Evolutionary conservation across 2,329 filamentous ascomycete species (phyloP), one percentile per base, ranked within the genome.

Genomic region (Penicillium corylophilum): DNA sequence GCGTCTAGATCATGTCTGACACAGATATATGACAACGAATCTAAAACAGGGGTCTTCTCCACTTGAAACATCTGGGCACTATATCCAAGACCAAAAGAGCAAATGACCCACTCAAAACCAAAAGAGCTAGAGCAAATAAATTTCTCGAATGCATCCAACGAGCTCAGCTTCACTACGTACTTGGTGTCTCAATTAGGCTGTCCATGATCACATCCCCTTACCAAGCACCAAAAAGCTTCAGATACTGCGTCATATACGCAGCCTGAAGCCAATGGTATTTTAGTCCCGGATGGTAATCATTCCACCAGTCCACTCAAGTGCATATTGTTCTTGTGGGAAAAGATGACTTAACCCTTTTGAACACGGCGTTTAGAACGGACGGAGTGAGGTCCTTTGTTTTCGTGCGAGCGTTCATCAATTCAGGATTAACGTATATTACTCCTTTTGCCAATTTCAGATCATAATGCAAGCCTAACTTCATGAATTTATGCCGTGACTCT

Each of bases 241-340:
- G 45, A 23, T 48, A 33, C 20, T 43, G 3, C 53, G 65, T 66
- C 66, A 68, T 69, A 61, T 69, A 63, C n/a, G 54, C 58, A 20
- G 66, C 64, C 47, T 67, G 65, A 12, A 64, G 42, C 39, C 53
- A 16, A 36, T 69, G 66, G 51, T 66, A 69, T 47, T 64, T 67
- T 3, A 56, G 39, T 1, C 61, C 60, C 4, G 68, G 67, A 40
- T 71, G 67, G 40, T 69, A 69, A 44, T 58, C 42, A 51, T 71
- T 66, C 64, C 67, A 69, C 67, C 68, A 70, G 15, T 4, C 15
- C 29, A 31, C 26, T 28, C 26, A 28, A 10, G 7, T 9, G 26
- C 29, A 31, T 15, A 31, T 6, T 31, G 1, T 5, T n/a, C 5
- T 13, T 31, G 29, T 13, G 29, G 29, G 29, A 13, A 31, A 31